These are phyloP conservation scores for Bimuria novae-zelandiae DNA, from an alignment of 2,329 filamentous ascomycete genomes.

Conservation along the genomic window DNA sequence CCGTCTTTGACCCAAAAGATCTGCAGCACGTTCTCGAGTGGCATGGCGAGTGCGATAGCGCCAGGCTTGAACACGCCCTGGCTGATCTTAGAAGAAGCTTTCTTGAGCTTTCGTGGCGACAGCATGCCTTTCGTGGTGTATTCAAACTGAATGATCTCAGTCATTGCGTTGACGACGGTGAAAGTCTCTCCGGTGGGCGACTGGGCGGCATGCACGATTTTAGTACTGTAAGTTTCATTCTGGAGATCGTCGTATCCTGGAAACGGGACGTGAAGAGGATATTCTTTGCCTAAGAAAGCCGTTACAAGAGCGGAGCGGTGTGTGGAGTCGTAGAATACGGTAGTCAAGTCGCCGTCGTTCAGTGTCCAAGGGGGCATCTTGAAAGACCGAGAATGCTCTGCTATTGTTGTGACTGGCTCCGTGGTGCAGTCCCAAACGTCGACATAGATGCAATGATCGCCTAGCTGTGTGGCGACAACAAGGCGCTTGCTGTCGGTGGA, in stretches of 20 bases:
- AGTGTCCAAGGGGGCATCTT: slow-evolving; percentile 36
- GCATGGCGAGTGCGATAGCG: slow-evolving; percentile 35
- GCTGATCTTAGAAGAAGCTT: slow-evolving; percentile 36
- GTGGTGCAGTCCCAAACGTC: slow-evolving; percentile 33
- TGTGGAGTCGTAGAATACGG: slow-evolving; percentile 40
- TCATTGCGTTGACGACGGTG: slow-evolving; percentile 40
- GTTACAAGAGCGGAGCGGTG: slow-evolving; percentile 36
- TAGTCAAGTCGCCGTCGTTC: slow-evolving; percentile 43
- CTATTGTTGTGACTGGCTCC: slow-evolving; percentile 31
- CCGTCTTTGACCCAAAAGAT: slow-evolving; percentile 35
- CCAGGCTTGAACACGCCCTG: slow-evolving; percentile 41
- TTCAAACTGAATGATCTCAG: slow-evolving; percentile 43
- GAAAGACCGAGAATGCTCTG: slow-evolving; percentile 33
- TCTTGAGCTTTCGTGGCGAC: slow-evolving; percentile 36
- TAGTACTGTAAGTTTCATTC: slow-evolving; percentile 37
- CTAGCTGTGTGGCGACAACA: slow-evolving; percentile 41
- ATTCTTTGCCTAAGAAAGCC: slow-evolving; percentile 34
- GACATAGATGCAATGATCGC: slow-evolving; percentile 34
- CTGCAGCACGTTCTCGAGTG: slow-evolving; percentile 25
- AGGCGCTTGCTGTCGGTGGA: slow-evolving; percentile 39
- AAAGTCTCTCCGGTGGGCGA: slow-evolving; percentile 40
- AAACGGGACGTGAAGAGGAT: slow-evolving; percentile 30
- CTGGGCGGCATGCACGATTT: slow-evolving; percentile 42
- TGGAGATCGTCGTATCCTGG: slow-evolving; percentile 31
- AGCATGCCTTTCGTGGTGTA: slow-evolving; percentile 34